Conservation (phyloP, 2,329 filamentous ascomycete species). For the Fusarium longipes region DNA sequence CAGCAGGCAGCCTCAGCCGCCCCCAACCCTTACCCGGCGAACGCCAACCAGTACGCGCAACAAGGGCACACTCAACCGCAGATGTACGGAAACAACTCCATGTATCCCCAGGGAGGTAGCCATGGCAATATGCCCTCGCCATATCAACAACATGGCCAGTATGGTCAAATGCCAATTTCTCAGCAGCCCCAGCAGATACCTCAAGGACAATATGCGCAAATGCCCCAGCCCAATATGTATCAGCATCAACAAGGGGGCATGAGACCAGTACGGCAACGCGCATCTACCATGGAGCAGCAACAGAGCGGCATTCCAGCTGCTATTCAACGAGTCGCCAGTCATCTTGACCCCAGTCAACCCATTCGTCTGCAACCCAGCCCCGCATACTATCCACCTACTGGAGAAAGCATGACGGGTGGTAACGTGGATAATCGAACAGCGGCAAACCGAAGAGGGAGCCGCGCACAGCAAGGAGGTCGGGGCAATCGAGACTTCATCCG, state of each 20-base stretch:
- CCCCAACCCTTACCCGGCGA: constrained; percentile 72
- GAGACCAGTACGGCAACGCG: constrained; percentile 83
- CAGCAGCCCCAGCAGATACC: constrained; percentile 74
- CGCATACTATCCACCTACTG: constrained; percentile 94
- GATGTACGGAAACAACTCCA: constrained; percentile 84
- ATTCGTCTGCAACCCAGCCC: constrained; percentile 95
- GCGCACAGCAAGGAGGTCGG: constrained; percentile 70
- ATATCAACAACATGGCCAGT: constrained; percentile 78
- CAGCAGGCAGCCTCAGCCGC: constrained; percentile 76
- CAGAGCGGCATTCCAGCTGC: constrained; percentile 91
- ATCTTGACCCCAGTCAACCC: constrained; percentile 92
- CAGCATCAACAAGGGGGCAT: constrained; percentile 72
- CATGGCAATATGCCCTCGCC: constrained; percentile 71
- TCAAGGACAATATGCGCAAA: constrained; percentile 69
- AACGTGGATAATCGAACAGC: constrained; percentile 67
- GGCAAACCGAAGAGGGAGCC: constrained; percentile 79
- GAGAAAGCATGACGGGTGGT: constrained; percentile 74
- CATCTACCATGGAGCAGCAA: constrained; percentile 96
- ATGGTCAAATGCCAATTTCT: constrained; percentile 79
- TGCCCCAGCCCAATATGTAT: constrained; percentile 67
- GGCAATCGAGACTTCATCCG: constrained; percentile 90
- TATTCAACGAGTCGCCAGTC: constrained; percentile 94
- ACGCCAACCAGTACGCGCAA: constrained; percentile 61
- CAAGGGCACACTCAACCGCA: constrained; percentile 65
- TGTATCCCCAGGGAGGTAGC: constrained; percentile 74